Percentiles rank a stretch among this genome's conserved stretches.
Evolutionary conservation across 2,329 filamentous ascomycete genomes (phyloP).

Genomic region (Lizonia empirigonia): DNA sequence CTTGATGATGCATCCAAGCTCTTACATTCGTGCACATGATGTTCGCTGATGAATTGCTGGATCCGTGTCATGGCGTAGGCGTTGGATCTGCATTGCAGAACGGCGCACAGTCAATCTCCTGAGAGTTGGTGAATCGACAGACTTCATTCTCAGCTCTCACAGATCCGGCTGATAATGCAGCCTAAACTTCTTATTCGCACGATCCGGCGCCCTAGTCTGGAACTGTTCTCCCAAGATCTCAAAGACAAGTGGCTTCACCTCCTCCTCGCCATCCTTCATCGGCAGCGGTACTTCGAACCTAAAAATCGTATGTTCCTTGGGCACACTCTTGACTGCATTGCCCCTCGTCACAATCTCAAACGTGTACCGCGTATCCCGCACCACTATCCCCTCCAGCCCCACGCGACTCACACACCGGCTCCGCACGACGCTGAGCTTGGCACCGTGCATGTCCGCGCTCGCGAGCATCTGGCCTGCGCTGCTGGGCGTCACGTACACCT

Average conservation of each 20-base stretch:
- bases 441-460: slow-evolving; percentile 90
- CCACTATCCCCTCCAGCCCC: slow-evolving; percentile 82
- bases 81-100: neutral
- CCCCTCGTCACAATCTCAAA: slow-evolving; percentile 81
- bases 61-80: neutral
- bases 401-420: slow-evolving; percentile 82
- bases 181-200: slow-evolving; percentile 92
- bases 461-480: slow-evolving; percentile 74
- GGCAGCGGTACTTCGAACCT: slow-evolving; percentile 69
- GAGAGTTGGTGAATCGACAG: neutral
- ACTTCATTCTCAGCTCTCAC: slow-evolving; percentile 54
- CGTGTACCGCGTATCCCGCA: slow-evolving; percentile 84
- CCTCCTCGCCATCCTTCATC: slow-evolving; percentile 27
- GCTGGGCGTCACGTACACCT: slow-evolving; percentile 59
- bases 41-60: neutral
- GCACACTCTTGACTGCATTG: slow-evolving; percentile 75
- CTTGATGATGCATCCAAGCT: neutral
- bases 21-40: neutral
- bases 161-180: slow-evolving; percentile 77
- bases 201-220: slow-evolving; percentile 78
- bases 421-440: slow-evolving; percentile 78
- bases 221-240: slow-evolving; percentile 90
- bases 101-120: neutral
- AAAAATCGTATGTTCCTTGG: slow-evolving; percentile 90
- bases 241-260: slow-evolving; percentile 66